Conservation (phyloP, 805 yeast species). For the Nakazawaea ernobii region DNA sequence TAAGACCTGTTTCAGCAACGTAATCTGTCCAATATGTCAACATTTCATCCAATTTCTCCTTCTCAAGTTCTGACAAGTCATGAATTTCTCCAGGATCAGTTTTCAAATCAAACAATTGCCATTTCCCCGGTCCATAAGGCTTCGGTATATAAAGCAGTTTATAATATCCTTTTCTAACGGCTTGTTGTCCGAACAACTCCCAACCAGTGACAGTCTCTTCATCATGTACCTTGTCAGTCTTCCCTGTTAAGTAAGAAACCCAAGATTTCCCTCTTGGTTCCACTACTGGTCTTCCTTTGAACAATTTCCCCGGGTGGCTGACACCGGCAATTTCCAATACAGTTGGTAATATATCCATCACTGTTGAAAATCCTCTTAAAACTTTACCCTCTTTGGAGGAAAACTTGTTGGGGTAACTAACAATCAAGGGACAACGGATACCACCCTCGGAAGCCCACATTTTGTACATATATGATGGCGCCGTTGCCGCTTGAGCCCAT, state of each 20-base stretch:
- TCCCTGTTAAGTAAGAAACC: constrained; percentile 29
- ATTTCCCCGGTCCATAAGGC: constrained; percentile 41
- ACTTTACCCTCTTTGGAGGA: constrained; percentile 23
- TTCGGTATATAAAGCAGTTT: constrained; percentile 44
- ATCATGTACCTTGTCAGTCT: constrained; percentile 27
- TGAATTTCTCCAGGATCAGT: constrained; percentile 46
- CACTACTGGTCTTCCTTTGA: constrained; percentile 38
- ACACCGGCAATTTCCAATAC: constrained; percentile 44
- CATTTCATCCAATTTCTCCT: constrained; percentile 34
- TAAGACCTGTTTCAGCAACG: constrained; percentile 47
- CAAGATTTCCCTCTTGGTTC: constrained; percentile 41
- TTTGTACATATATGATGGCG: constrained; percentile 48
- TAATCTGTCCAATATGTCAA: constrained; percentile 45
- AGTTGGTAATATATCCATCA: constrained; percentile 58
- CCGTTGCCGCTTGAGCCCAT: constrained; percentile 62
- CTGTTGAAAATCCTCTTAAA: constrained; percentile 41
- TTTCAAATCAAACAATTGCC: constrained; percentile 41
- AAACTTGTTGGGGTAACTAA: constrained; percentile 34
- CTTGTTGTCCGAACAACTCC: constrained; percentile 55
- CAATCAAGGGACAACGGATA: constrained; percentile 48
- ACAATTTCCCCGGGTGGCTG: constrained; percentile 34
- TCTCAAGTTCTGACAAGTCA: constrained; percentile 33
- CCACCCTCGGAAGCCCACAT: constrained; percentile 60
- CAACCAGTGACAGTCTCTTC: constrained; percentile 45
- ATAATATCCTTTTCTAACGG: constrained; percentile 42